These are phyloP conservation scores for Phellopilus nigrolimitatus DNA, from an alignment of 1,284 basidiomycete species.

Conservation along the genomic window DNA sequence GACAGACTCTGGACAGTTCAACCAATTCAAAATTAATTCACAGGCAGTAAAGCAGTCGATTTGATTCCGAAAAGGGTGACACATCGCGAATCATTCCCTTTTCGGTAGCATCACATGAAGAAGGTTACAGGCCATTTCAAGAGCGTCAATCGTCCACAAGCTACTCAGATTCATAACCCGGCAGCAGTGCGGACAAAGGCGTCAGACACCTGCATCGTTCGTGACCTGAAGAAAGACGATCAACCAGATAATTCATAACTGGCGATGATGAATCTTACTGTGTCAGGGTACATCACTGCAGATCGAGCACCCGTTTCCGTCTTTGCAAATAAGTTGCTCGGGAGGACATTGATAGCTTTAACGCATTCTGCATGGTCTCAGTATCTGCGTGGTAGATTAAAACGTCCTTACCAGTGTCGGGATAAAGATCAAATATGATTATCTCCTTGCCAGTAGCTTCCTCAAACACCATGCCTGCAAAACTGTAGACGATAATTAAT, in stretches of 20 bases:
- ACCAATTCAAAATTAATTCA: too few species aligned
- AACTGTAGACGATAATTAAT: neutral
- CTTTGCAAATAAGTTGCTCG: conserved; percentile 41
- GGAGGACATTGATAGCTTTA: conserved; percentile 43
- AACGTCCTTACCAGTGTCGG: conserved; percentile 38
- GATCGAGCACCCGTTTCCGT: conserved; percentile 42
- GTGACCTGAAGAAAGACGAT: conserved; percentile 33
- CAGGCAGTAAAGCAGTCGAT: conserved; percentile 3
- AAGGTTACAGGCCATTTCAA: conserved; percentile 7
- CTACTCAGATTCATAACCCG: conserved; percentile 11
- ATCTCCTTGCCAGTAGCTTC: conserved; percentile 56
- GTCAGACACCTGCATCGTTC: conserved; percentile 50
- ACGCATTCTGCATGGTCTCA: neutral
- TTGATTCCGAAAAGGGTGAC: neutral
- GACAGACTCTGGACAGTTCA: too few species aligned
- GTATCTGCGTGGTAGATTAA: neutral
- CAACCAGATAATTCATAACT: neutral
- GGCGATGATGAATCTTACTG: conserved; percentile 32
- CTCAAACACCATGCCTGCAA: conserved; percentile 38
- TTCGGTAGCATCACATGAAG: conserved; percentile 6
- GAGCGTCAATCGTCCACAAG: neutral
- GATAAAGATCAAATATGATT: conserved; percentile 53
- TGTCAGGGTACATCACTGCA: conserved; percentile 48
- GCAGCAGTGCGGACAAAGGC: conserved; percentile 33
- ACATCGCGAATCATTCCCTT: neutral